Evolutionary conservation across 2,329 filamentous ascomycete genomes (phyloP), one percentile per base, ranked within the genome.

Genomic region (Dactylonectria estremocensis): DNA sequence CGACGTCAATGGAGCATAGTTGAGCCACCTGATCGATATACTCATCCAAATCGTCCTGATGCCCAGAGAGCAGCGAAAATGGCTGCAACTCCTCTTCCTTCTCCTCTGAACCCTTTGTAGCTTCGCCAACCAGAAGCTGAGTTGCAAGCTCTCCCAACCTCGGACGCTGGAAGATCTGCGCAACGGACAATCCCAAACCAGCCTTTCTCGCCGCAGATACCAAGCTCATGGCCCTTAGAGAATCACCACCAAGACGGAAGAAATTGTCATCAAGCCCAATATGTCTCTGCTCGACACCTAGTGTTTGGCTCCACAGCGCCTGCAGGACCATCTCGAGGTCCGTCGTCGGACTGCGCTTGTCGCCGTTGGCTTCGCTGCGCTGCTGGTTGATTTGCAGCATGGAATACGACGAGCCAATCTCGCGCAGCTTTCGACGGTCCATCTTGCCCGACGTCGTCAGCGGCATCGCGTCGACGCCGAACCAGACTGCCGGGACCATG

Each of bases 241-340:
- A 69, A 52, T 69, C 64, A 2, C 67, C 67, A n/a, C 67, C 67
- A 3, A 69, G 53, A 24, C 56, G 56, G 57, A 69, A 69, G 35
- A 69, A 67, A 22, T 31, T 59, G 16, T 69, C 64, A 22, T 67
- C 61, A 3, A 69, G 50, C 2, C 67, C 64, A 20, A 69, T 67
- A 16, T 5, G 31, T 5, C 7, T 18, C 10, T 14, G 6, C 1
- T 65, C 67, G 2, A 69, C 43, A 20, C 56, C 31, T 5, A 69
- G 40, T 2, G 61, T 40, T 8, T 64, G 31, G 2, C 37, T 18
- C 57, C 64, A 69, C 5, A 67, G 33, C 16, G 37, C 52, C 20
- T 64, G 57, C 4, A 64, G 22, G 18, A 50, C 13, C 16, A 16
- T 43, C 9, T 64, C 61, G 5, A 40, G 33, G 6, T 62, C 45